Evolutionary conservation across 305 asterid species (phyloP).

Genomic region (Plantago lanceolata): DNA sequence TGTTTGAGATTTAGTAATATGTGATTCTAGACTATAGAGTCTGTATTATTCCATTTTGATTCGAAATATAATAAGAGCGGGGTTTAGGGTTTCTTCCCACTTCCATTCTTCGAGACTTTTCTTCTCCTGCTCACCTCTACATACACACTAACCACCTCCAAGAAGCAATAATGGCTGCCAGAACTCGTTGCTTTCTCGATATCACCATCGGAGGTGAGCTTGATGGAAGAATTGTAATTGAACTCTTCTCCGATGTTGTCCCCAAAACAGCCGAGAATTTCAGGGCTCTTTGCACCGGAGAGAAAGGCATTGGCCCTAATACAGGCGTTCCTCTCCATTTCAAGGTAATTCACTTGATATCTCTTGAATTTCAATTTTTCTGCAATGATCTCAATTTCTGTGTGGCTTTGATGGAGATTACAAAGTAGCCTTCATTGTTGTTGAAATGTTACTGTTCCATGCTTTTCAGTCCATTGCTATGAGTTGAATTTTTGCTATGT

Average conservation of each 20-base stretch:
- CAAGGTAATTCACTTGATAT: conserved; percentile 44
- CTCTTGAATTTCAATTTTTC: not conserved
- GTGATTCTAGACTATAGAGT: no score
- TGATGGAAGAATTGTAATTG: conserved; percentile 83
- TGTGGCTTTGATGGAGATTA: not conserved
- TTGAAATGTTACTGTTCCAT: no score
- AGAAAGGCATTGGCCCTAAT: conserved; percentile 79
- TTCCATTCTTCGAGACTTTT: conserved; percentile 26
- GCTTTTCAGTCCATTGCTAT: no score
- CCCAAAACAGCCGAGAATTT: conserved; percentile 95
- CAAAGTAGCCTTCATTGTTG: no score
- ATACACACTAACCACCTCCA: no score
- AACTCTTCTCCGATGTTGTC: conserved; percentile 68
- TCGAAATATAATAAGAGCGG: conserved; percentile 27
- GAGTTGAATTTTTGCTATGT: not conserved
- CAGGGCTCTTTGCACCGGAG: conserved; percentile 96
- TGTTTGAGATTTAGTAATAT: no score
- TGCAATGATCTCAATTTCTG: not conserved
- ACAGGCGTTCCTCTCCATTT: conserved; percentile 82
- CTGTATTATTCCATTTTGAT: conserved; percentile 12
- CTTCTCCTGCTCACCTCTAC: conserved; percentile 26
- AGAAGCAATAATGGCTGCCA: conserved; percentile 42
- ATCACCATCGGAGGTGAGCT: conserved; percentile 79
- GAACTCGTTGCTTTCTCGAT: conserved; percentile 68
- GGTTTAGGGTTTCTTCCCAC: conserved; percentile 44